Conservation (phyloP, 306 rosid species). For the Urtica urens region DNA sequence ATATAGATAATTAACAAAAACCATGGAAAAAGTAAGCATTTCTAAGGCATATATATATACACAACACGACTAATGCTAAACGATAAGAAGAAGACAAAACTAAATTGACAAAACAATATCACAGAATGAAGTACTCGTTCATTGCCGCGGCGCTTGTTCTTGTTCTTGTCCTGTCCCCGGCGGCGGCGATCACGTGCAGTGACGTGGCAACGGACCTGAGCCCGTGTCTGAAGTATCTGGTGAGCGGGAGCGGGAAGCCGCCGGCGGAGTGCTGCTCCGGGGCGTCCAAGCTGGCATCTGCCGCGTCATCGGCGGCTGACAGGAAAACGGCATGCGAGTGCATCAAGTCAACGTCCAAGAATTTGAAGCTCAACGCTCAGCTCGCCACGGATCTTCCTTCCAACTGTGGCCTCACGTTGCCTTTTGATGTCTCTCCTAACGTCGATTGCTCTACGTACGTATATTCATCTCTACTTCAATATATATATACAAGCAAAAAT, state of each 20-base stretch:
- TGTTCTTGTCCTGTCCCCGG: not conserved
- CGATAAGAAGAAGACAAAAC: too few relatives aligned
- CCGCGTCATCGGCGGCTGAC: slow-evolving; percentile 38
- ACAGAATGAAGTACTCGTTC: not conserved
- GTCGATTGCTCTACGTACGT: slow-evolving; percentile 60
- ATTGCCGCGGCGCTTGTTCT: not conserved
- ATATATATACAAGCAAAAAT: too few relatives aligned
- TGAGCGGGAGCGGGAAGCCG: slow-evolving; percentile 56
- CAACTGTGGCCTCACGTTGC: slow-evolving; percentile 42
- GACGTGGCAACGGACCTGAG: slow-evolving; percentile 42
- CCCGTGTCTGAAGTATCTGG: slow-evolving; percentile 59
- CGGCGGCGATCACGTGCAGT: slow-evolving; percentile 43
- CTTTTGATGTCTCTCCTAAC: slow-evolving; percentile 39
- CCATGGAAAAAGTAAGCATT: not conserved
- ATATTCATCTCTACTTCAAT: too few relatives aligned
- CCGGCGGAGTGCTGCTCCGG: slow-evolving; percentile 59
- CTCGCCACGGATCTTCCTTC: slow-evolving; percentile 55
- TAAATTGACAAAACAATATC: not conserved
- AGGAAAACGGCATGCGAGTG: slow-evolving; percentile 56
- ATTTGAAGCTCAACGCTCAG: slow-evolving; percentile 26
- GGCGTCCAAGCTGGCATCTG: slow-evolving; percentile 43
- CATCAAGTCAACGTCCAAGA: slow-evolving; percentile 47
- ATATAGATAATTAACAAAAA: not conserved
- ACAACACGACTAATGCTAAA: not conserved
- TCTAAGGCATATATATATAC: too few relatives aligned